phyloP scores from a whole-genome alignment of 257 asterid genomes.

The Rehmannia glutinosa region DNA sequence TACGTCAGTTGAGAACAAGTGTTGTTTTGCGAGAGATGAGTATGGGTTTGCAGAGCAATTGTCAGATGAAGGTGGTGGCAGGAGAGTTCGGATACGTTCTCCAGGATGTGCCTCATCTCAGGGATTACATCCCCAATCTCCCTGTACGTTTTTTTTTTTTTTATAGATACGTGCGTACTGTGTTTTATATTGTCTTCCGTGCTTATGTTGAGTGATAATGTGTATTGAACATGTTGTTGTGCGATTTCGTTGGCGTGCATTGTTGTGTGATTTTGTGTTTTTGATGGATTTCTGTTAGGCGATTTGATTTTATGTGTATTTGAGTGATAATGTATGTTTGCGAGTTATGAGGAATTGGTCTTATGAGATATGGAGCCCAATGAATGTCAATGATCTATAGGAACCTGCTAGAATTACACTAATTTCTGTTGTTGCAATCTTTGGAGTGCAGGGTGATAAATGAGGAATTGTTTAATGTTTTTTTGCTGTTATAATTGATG shows the following conservation, averaged over 20 bases:
- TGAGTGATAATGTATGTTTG: not conserved
- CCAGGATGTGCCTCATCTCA: conserved; percentile 69
- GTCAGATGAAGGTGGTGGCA: conserved; percentile 50
- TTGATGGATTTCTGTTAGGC: conserved; percentile 7
- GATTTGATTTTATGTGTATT: conserved; percentile 3
- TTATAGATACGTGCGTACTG: conserved; percentile 1
- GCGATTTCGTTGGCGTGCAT: conserved; percentile 9
- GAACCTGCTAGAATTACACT: not conserved
- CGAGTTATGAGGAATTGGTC: conserved; percentile 1
- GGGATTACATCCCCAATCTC: conserved; percentile 59
- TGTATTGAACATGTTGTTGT: too few species aligned
- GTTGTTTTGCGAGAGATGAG: conserved; percentile 12
- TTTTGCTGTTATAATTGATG: not conserved
- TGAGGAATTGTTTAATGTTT: not conserved
- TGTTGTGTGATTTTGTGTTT: not conserved
- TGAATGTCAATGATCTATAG: not conserved
- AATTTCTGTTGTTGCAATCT: not conserved
- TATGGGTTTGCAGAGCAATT: conserved; percentile 37
- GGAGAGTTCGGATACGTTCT: conserved; percentile 61
- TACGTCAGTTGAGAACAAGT: conserved; percentile 5
- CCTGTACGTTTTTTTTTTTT: conserved; percentile 27
- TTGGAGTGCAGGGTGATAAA: not conserved
- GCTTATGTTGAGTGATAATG: not conserved
- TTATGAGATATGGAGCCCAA: not conserved
- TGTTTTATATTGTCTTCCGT: not conserved